Base-by-base conservation (phyloP, 164 flowering plant species). In the Aristolochia fimbriata region DNA sequence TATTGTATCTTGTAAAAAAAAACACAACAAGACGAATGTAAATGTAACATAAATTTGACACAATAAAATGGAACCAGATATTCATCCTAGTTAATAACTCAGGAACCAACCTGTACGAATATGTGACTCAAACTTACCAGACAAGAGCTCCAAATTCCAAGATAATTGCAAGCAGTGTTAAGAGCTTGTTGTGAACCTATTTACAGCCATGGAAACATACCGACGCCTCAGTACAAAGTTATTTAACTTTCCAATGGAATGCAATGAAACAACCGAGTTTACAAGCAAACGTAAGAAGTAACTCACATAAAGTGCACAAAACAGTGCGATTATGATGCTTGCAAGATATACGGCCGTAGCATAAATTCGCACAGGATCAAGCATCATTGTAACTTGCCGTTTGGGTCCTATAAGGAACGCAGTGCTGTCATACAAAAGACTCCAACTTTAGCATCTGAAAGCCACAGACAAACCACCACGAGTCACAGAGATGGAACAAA, bases 401-500 rank as follows among this genome's bases (percentile, higher is more conserved):
- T 86, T 82, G 31, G 98, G 96, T 63, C 98, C 98, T 58, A 91
- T 85, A 22, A 91, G 94, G 70, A 91, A 91, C 69, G 83, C 92
- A 70, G 98, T 91, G 88, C 98, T 91, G 96, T 78, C 86, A 80
- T 57, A 71, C 63, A 76, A 80, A 83, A 80, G 51, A 75, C 65
- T 64, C 68, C 68, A 73, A 67, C 77, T 78, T 74, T 73, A 79
- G 80, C 48, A 60, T 63, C 65, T 58, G 70, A 68, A 65, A 71
- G 60, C 52, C 59, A 61, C 17, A 43, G 61, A 61, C 23, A 65
- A 25, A 19, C 22, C 25, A 19, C 22, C 33, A 37, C 56, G 33
- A 47, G 64, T 49, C 54, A 67, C 47, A 68, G 61, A 55, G 15
- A 58, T 12, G n/a, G 22, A 63, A 30, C n/a, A 21, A 43, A 23